Percentiles rank a stretch among this genome's conserved stretches.
Conservation (phyloP, 805 yeast species). For the Pichia kluyveri region DNA sequence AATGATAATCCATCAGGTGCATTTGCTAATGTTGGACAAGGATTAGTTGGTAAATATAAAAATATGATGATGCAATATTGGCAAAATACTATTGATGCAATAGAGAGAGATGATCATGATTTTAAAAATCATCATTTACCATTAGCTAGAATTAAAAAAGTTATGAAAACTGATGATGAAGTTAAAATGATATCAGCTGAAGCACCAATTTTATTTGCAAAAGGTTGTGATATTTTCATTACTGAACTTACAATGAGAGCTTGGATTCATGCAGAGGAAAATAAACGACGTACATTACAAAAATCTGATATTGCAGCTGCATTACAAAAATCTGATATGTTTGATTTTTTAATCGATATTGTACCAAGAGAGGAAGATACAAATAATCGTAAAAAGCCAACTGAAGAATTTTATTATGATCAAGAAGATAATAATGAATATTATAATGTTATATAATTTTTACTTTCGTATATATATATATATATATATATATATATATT, state of each 20-base stretch:
- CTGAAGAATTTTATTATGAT: no score
- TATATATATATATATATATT: no score
- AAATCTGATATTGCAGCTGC: slow-evolving; percentile 95
- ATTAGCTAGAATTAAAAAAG: slow-evolving; percentile 90
- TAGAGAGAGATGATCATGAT: slow-evolving; percentile 82
- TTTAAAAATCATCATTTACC: slow-evolving; percentile 94
- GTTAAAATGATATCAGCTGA: slow-evolving; percentile 97
- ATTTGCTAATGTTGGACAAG: slow-evolving; percentile 81
- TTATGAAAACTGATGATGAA: slow-evolving; percentile 96
- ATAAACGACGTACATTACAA: slow-evolving; percentile 89
- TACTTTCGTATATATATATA: no score
- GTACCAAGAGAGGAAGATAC: slow-evolving; percentile 84
- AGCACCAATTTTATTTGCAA: slow-evolving; percentile 95
- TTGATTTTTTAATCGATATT: slow-evolving; percentile 91
- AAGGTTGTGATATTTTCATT: slow-evolving; percentile 95
- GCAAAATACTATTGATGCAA: slow-evolving; percentile 90
- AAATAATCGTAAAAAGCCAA: slow-evolving; percentile 23
- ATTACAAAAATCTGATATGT: slow-evolving; percentile 89
- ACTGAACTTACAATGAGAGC: slow-evolving; percentile 98
- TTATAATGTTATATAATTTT: no score
- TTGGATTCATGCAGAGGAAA: slow-evolving; percentile 97
- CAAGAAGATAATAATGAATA: no score
- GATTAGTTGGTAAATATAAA: slow-evolving; percentile 70
- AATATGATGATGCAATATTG: slow-evolving; percentile 93
- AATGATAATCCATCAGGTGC: slow-evolving; percentile 29